Percentiles rank a stretch among this genome's conserved stretches.
phyloP scores from a whole-genome alignment of 768 basidiomycete species.

The Naganishia onofrii region DNA sequence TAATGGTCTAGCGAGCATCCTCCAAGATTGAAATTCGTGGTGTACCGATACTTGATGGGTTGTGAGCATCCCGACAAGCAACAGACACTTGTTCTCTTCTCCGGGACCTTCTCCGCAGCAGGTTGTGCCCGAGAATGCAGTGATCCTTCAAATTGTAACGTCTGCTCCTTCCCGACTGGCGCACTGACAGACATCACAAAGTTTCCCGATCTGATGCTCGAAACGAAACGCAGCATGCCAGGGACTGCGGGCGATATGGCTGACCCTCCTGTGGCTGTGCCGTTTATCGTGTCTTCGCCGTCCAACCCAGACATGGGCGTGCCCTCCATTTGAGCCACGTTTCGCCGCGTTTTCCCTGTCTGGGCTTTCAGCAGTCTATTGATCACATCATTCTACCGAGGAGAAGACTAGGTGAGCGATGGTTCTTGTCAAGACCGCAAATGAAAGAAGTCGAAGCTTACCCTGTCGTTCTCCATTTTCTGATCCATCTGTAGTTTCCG shows the following conservation, averaged over 20 bases:
- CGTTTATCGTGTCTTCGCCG: slow-evolving; percentile 20
- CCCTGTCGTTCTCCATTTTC: slow-evolving; percentile 51
- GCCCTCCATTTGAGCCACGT: slow-evolving; percentile 27
- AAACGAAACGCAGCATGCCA: slow-evolving; percentile 34
- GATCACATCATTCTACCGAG: slow-evolving; percentile 47
- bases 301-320: slow-evolving; percentile 32
- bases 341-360: slow-evolving; percentile 43
- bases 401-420: not conserved
- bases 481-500: slow-evolving; percentile 50
- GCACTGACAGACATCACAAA: slow-evolving; percentile 33
- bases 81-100: not conserved
- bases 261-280: not conserved
- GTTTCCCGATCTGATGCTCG: slow-evolving; percentile 34
- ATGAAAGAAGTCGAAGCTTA: slow-evolving; percentile 25
- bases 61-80: not conserved
- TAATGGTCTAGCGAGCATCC: not conserved
- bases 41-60: not conserved
- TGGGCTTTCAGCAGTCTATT: slow-evolving; percentile 50
- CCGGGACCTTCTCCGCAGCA: not conserved
- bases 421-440: not conserved
- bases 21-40: slow-evolving; percentile 5
- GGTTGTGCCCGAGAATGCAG: not conserved
- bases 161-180: slow-evolving; percentile 33
- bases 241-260: slow-evolving; percentile 1
- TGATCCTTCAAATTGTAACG: slow-evolving; percentile 23